phyloP scores from a whole-genome alignment of 2,329 filamentous ascomycete species.

The Dactylellina leptospora region DNA sequence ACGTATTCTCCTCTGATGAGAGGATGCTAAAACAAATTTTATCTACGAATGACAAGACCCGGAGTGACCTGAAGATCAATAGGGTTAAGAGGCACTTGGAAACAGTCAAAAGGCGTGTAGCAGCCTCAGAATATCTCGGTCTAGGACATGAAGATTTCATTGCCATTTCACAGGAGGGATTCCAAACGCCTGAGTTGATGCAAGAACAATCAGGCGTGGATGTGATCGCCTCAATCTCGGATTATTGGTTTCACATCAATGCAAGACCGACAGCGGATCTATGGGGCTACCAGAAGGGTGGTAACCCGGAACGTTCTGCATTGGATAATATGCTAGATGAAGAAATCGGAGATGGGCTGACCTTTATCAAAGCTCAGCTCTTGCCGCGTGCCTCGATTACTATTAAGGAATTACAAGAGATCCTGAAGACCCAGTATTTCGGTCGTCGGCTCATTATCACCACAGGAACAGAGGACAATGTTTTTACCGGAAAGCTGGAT shows the following conservation, averaged over 20 bases:
- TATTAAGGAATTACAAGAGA: neutral
- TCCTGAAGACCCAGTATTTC: conserved; percentile 1
- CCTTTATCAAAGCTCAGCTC: neutral
- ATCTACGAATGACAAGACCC: neutral
- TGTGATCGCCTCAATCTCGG: neutral
- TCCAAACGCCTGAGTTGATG: neutral
- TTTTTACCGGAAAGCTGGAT: neutral
- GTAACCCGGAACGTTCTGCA: neutral
- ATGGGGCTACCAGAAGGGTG: neutral
- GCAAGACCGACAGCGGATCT: neutral
- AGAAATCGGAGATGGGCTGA: neutral
- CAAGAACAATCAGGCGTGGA: neutral
- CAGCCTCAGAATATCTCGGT: neutral
- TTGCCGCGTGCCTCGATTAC: neutral
- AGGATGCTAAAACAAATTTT: neutral
- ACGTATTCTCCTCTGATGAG: neutral
- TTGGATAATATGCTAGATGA: neutral
- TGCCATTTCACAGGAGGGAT: neutral
- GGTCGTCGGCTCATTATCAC: neutral
- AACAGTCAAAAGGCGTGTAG: neutral
- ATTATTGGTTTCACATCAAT: neutral
- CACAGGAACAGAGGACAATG: neutral
- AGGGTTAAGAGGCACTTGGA: neutral
- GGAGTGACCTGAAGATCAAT: neutral
- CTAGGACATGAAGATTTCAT: neutral